Percentiles rank a stretch among this genome's conserved stretches.
Conservation (phyloP, 2,329 filamentous ascomycete genomes). For the Sphaerostilbella broomeana region DNA sequence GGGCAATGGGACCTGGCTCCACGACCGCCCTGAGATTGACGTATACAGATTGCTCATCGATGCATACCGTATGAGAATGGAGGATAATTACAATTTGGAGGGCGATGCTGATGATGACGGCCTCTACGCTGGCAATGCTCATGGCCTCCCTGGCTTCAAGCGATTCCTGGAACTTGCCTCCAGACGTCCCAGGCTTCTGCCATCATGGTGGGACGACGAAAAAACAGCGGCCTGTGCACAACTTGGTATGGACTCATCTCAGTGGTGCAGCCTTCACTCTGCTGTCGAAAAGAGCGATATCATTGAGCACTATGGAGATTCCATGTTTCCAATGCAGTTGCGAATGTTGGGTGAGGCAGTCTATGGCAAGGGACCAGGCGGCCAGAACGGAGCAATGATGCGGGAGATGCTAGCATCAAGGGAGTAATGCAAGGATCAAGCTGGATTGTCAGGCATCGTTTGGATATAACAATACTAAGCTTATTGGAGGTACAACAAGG, state of each 20-base stretch:
- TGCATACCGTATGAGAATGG: constrained; percentile 39
- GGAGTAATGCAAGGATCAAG: constrained; percentile 15
- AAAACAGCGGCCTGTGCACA: constrained; percentile 33
- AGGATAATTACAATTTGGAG: constrained; percentile 28
- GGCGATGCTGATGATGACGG: constrained; percentile 22
- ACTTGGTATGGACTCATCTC: constrained; percentile 22
- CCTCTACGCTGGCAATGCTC: constrained; percentile 23
- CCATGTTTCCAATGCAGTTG: constrained; percentile 42
- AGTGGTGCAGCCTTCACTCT: constrained; percentile 21
- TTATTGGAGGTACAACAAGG: too few species aligned
- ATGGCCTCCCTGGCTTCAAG: constrained; percentile 28
- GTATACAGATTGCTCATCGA: constrained; percentile 42
- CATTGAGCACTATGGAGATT: constrained; percentile 37
- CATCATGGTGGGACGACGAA: constrained; percentile 37
- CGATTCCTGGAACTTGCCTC: constrained; percentile 29
- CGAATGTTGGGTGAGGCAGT: constrained; percentile 40
- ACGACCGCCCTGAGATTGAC: constrained; percentile 36
- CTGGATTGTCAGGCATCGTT: too few species aligned
- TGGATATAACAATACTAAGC: too few species aligned
- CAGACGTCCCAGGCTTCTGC: constrained; percentile 27
- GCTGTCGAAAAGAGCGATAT: constrained; percentile 30
- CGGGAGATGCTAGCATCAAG: constrained; percentile 18
- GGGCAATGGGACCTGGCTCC: constrained; percentile 34
- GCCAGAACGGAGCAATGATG: constrained; percentile 21
- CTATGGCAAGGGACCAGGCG: constrained; percentile 26